These are phyloP conservation scores for Rhypophila decipiens DNA, from an alignment of 495 filamentous ascomycete genomes.

Conservation along the genomic window DNA sequence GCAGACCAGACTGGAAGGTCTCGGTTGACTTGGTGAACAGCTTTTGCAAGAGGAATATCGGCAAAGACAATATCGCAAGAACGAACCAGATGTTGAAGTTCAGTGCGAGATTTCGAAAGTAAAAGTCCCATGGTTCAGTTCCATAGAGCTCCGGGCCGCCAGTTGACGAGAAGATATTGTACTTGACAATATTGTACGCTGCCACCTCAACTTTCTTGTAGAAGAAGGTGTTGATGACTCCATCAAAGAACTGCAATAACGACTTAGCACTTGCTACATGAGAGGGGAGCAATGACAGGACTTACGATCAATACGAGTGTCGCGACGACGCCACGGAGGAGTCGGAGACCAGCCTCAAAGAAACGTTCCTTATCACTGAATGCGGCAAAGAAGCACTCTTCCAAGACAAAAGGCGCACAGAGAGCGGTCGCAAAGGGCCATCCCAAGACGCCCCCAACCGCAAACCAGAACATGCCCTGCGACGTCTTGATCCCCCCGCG, in stretches of 20 bases:
- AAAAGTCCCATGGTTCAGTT: conserved; percentile 95
- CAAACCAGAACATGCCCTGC: conserved; percentile 85
- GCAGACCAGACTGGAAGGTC: conserved; percentile 46
- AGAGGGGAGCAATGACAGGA: conserved; percentile 13
- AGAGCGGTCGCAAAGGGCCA: conserved; percentile 93
- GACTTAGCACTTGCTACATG: conserved; percentile 17
- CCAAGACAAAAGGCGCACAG: conserved; percentile 71
- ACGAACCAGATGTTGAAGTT: conserved; percentile 96
- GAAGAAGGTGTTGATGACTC: conserved; percentile 68
- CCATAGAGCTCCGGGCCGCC: conserved; percentile 92
- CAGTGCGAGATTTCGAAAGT: conserved; percentile 80
- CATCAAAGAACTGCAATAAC: conserved; percentile 39
- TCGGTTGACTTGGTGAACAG: conserved; percentile 33
- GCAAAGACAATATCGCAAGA: conserved; percentile 68
- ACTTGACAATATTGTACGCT: conserved; percentile 87
- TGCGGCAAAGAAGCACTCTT: conserved; percentile 61
- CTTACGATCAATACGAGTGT: conserved; percentile 67
- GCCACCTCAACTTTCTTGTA: conserved; percentile 73
- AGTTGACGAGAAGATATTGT: conserved; percentile 81
- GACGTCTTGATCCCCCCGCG: conserved; percentile 67
- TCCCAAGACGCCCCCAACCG: conserved; percentile 78
- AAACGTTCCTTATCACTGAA: conserved; percentile 52
- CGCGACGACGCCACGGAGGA: conserved; percentile 61
- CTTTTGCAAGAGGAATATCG: conserved; percentile 49
- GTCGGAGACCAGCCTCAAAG: conserved; percentile 47